These are phyloP conservation scores for Cordyceps cateniannulata DNA, from an alignment of 2,329 filamentous ascomycete genomes.

Conservation along the genomic window DNA sequence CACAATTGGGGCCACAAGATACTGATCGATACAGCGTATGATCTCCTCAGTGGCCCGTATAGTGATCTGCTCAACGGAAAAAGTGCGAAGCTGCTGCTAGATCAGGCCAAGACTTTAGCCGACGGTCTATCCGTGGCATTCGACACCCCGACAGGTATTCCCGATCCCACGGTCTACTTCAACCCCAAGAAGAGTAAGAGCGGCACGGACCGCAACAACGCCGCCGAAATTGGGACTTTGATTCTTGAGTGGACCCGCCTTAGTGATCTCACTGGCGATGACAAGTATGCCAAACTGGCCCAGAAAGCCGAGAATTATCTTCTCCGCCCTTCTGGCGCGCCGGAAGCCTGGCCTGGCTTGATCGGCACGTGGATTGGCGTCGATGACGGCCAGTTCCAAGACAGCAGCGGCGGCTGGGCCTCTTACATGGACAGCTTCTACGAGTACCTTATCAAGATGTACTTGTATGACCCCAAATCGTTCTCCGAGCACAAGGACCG, in stretches of 20 bases:
- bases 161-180: conserved; percentile 62
- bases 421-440: conserved; percentile 77
- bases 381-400: conserved; percentile 57
- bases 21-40: conserved; percentile 43
- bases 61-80: conserved; percentile 44
- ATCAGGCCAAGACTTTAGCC: conserved; percentile 62
- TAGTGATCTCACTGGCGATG: conserved; percentile 65
- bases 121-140: conserved; percentile 73
- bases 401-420: conserved; percentile 67
- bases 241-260: conserved; percentile 80
- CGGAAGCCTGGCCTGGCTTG: conserved; percentile 71
- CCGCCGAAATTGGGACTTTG: conserved; percentile 72
- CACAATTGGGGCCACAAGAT: background rate
- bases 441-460: conserved; percentile 91
- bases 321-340: conserved; percentile 49
- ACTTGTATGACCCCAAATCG: conserved; percentile 62
- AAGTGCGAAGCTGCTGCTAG: conserved; percentile 45
- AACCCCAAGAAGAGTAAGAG: conserved; percentile 41
- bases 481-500: conserved; percentile 63
- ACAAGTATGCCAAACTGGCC: conserved; percentile 58
- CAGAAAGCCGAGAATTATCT: conserved; percentile 66
- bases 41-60: conserved; percentile 64
- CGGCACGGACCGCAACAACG: conserved; percentile 53
- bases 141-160: conserved; percentile 67
- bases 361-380: conserved; percentile 63